Percentiles rank a stretch among this genome's conserved stretches.
These are phyloP conservation scores for Hortaea werneckii DNA, from an alignment of 2,329 filamentous ascomycete genomes.

Conservation along the genomic window DNA sequence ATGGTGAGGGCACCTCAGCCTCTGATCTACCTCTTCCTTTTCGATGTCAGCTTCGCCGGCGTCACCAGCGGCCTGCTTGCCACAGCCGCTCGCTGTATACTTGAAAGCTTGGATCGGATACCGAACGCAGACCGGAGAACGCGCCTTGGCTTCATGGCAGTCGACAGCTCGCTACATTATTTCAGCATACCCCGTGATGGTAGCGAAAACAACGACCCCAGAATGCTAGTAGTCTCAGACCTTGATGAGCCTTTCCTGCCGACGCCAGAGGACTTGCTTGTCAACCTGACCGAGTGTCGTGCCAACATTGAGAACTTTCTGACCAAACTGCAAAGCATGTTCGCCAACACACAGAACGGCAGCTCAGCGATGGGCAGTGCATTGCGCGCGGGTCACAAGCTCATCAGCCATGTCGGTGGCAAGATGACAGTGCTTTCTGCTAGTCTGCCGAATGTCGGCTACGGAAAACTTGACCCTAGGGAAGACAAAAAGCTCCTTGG, in stretches of 20 bases:
- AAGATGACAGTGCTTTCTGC: slow-evolving; percentile 90
- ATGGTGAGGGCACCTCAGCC: slow-evolving; percentile 97
- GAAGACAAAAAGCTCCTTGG: slow-evolving; percentile 95
- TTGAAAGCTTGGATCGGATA: slow-evolving; percentile 91
- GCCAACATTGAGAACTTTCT: slow-evolving; percentile 88
- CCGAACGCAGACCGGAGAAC: slow-evolving; percentile 95
- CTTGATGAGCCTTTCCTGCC: slow-evolving; percentile 96
- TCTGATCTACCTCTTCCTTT: slow-evolving; percentile 87
- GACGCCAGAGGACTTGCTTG: slow-evolving; percentile 81
- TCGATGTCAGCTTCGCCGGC: slow-evolving; percentile 85
- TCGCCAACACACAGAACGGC: slow-evolving; percentile 82
- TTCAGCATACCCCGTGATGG: slow-evolving; percentile 87
- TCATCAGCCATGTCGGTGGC: slow-evolving; percentile 86
- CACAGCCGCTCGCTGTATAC: slow-evolving; percentile 83
- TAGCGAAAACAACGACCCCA: slow-evolving; percentile 73
- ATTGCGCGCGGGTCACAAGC: slow-evolving; percentile 83
- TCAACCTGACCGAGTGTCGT: slow-evolving; percentile 79
- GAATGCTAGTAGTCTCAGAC: slow-evolving; percentile 89
- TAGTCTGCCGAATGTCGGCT: slow-evolving; percentile 79
- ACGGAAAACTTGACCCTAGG: slow-evolving; percentile 81
- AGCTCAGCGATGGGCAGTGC: slow-evolving; percentile 93
- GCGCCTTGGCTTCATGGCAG: slow-evolving; percentile 85
- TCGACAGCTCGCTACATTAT: slow-evolving; percentile 91
- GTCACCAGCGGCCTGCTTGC: slow-evolving; percentile 85
- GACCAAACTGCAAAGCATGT: slow-evolving; percentile 87